Evolutionary conservation across 1,139 yeast species (phyloP), one percentile per base, ranked within the genome.

Genomic region (Waltiozyma solani): DNA sequence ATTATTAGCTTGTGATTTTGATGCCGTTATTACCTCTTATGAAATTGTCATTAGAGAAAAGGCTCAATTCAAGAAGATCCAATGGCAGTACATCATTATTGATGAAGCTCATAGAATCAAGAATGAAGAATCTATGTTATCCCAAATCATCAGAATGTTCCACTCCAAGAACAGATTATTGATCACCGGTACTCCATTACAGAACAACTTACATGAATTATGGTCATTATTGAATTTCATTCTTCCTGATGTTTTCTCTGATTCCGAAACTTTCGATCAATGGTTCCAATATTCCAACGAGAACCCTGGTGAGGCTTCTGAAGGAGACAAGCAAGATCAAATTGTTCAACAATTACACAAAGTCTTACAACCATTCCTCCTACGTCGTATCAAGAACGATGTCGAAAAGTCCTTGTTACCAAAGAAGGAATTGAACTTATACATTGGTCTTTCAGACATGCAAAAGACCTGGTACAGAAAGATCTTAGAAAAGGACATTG

Each of bases 281-380:
- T 82, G 89, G 91, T 81, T 81, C 52, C 54, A 55, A 13, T 59
- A 58, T 7, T 57, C 58, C 4, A 48, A 49, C 9, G 17, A 19
- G 5, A 61, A 62, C 26, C 63, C 62, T 34, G 58, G 56, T 38
- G 58, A 58, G 24, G 43, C 50, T 3, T 32, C 25, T 14, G 65
- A 62, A 6, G 59, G 56, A 20, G 66, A 64, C 26, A 72, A 72
- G 33, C 76, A 75, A 45, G 85, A 77, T 48, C 67, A 68, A 20
- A 80, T 89, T 5, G 85, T 91, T 18, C 77, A 79, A 50, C 97
- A 91, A 61, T 66, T 91, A 37, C 97, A 89, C 62, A 81, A 87
- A 50, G 96, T 91, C 5, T 67, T 89, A 44, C 73, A 78, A 43
- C 93, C 93, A 8, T 82, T 82, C 53, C 62, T 82, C 35, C 63